phyloP scores from a whole-genome alignment of 192 early-diverging fungal species.

The Rhizoclosmatium sp. region DNA sequence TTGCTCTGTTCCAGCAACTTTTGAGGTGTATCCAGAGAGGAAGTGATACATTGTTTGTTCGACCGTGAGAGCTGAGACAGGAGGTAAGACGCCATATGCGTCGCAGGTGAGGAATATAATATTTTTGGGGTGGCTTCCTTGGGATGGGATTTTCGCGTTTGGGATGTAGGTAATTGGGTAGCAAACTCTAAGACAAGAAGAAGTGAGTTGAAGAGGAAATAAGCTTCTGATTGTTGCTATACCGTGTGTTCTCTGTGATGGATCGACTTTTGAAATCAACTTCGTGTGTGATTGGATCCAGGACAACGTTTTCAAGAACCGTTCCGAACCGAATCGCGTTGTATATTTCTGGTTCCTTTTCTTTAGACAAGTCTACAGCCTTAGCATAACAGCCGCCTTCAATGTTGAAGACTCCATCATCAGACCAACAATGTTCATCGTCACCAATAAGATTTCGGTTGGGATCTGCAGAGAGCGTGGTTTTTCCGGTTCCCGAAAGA shows the following conservation, averaged over 20 bases:
- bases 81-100: slow-evolving; percentile 90
- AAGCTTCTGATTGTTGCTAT: background rate
- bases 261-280: slow-evolving; percentile 80
- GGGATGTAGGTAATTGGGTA: slow-evolving; percentile 92
- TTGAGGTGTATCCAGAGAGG: slow-evolving; percentile 90
- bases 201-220: background rate
- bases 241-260: slow-evolving; percentile 88
- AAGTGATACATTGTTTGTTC: slow-evolving; percentile 94
- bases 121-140: slow-evolving; percentile 87
- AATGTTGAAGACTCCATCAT: slow-evolving; percentile 93
- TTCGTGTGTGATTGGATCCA: slow-evolving; percentile 68
- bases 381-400: slow-evolving; percentile 98
- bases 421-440: slow-evolving; percentile 97
- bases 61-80: slow-evolving; percentile 76
- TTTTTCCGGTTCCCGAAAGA: slow-evolving; percentile 94
- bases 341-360: slow-evolving; percentile 97
- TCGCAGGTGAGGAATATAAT: slow-evolving; percentile 93
- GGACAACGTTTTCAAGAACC: slow-evolving; percentile 87
- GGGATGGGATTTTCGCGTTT: slow-evolving; percentile 85
- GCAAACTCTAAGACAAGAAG: slow-evolving; percentile 62
- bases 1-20: slow-evolving; percentile 61
- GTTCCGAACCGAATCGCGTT: slow-evolving; percentile 88
- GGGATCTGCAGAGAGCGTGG: slow-evolving; percentile 89
- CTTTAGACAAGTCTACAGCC: slow-evolving; percentile 86
- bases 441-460: slow-evolving; percentile 88